phyloP scores from a whole-genome alignment of 2,329 filamentous ascomycete genomes.

The Diaporthe batatas region DNA sequence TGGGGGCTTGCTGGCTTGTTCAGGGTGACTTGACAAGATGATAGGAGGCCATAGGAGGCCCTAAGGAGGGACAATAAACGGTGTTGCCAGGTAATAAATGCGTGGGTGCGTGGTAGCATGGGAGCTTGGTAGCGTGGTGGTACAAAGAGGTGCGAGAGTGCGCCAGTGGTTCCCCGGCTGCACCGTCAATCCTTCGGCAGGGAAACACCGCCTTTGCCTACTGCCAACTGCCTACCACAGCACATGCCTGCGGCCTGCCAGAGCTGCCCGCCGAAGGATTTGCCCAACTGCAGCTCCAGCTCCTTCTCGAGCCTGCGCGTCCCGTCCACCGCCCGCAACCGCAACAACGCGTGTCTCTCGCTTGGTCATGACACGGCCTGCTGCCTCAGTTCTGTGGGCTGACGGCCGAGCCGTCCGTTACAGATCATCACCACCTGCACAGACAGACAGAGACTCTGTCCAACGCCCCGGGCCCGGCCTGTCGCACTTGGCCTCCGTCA shows the following conservation, averaged over 20 bases:
- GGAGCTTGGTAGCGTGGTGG: no score
- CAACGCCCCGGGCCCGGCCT: slow-evolving; percentile 12
- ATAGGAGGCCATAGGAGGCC: no score
- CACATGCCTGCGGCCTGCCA: no score
- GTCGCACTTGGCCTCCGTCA: slow-evolving; percentile 25
- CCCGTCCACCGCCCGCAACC: neutral
- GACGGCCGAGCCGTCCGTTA: slow-evolving; percentile 11
- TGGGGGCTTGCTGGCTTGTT: neutral
- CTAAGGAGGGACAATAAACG: slow-evolving; percentile 11
- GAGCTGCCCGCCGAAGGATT: slow-evolving; percentile 17
- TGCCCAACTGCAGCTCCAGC: slow-evolving; percentile 16
- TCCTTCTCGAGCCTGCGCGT: neutral
- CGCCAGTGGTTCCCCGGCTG: slow-evolving; percentile 13
- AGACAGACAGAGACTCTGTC: neutral
- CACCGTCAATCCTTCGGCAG: slow-evolving; percentile 29
- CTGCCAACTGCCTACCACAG: no score
- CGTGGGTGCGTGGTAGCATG: no score
- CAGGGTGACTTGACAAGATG: neutral
- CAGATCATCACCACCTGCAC: neutral
- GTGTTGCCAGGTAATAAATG: neutral
- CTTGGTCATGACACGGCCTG: slow-evolving; percentile 16
- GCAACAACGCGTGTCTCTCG: neutral
- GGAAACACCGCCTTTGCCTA: neutral
- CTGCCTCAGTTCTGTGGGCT: slow-evolving; percentile 24
- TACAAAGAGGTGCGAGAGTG: neutral